A percentile compares a stretch with the other conserved stretches of the same genome.
Conservation (phyloP, 768 basidiomycete genomes). For the Fomitopsis pulvina region DNA sequence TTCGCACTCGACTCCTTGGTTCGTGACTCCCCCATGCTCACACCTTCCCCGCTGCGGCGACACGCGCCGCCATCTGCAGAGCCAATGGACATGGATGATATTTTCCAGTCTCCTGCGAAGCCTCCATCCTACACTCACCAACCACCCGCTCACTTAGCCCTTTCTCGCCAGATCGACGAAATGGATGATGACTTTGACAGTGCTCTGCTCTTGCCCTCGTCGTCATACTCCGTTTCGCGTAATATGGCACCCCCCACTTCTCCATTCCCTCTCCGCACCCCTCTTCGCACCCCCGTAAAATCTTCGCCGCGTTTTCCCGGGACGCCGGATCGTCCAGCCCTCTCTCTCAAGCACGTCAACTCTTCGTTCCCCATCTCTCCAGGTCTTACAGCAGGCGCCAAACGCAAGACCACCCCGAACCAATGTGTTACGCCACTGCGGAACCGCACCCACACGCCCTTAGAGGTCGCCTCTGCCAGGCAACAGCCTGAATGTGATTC, state of each 20-base stretch:
- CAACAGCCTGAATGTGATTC: conserved; percentile 6
- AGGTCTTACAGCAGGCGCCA: conserved; percentile 36
- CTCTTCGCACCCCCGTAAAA: conserved; percentile 57
- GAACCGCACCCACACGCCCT: conserved; percentile 35
- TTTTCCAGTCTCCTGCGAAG: conserved; percentile 38
- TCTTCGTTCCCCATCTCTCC: conserved; percentile 7
- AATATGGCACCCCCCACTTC: conserved; percentile 35
- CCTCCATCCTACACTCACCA: conserved; percentile 33
- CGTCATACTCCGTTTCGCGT: conserved; percentile 27
- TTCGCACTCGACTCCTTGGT: conserved; percentile 23
- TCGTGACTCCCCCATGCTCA: conserved; percentile 54
- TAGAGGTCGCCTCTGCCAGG: conserved; percentile 28
- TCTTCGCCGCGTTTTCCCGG: conserved; percentile 29
- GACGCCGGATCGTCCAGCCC: conserved; percentile 32
- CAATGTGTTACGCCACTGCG: conserved; percentile 53
- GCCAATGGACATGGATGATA: conserved; percentile 38
- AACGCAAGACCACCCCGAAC: conserved; percentile 55
- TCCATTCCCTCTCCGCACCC: conserved; percentile 51
- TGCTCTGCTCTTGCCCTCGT: conserved; percentile 47
- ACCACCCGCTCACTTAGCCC: background rate
- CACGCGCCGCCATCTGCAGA: conserved; percentile 32
- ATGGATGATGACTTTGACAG: conserved; percentile 40
- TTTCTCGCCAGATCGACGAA: conserved; percentile 27
- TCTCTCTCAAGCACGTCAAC: conserved; percentile 30
- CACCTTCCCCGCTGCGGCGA: conserved; percentile 56